Conservation (phyloP, 1,284 basidiomycete species). For the Rhodotorula mucilaginosa region DNA sequence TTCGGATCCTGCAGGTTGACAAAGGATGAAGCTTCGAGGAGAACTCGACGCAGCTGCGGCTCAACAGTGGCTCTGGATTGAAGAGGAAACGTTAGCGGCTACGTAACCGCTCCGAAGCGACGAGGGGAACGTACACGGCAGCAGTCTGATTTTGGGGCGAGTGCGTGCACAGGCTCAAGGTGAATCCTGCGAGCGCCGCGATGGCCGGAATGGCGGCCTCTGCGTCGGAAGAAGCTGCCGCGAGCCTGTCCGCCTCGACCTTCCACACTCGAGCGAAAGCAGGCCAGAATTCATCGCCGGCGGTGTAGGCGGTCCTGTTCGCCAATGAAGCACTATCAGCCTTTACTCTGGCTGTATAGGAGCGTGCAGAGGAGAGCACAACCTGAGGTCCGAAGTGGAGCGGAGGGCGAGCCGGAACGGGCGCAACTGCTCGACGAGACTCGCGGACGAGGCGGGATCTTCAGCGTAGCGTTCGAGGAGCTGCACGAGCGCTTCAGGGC, state of each 20-base stretch:
- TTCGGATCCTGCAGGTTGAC: slow-evolving; percentile 28
- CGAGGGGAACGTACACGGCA: slow-evolving; percentile 17
- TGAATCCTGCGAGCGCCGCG: slow-evolving; percentile 24
- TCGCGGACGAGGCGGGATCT: not conserved
- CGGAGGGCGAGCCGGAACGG: slow-evolving; percentile 19
- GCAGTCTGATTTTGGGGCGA: slow-evolving; percentile 7
- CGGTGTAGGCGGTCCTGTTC: slow-evolving; percentile 4
- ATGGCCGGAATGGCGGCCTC: slow-evolving; percentile 9
- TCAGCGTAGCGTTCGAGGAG: slow-evolving; percentile 4
- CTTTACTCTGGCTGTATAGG: fast-evolving
- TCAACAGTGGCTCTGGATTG: slow-evolving; percentile 21
- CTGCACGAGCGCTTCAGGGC: not conserved
- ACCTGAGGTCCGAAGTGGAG: slow-evolving; percentile 13
- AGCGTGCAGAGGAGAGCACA: not conserved
- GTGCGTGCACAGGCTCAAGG: slow-evolving; percentile 20
- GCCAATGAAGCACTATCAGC: not conserved
- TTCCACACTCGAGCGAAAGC: slow-evolving; percentile 11
- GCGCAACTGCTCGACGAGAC: slow-evolving; percentile 22
- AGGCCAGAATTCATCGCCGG: slow-evolving; percentile 3
- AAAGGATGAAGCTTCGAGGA: slow-evolving; percentile 27
- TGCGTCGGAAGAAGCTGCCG: not conserved
- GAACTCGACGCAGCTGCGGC: slow-evolving; percentile 19
- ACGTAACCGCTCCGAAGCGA: too few relatives aligned
- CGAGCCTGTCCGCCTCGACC: slow-evolving; percentile 6
- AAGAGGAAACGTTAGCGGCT: not conserved